Conservation (phyloP, 2,329 filamentous ascomycete genomes). For the Stemphylium beticola region DNA sequence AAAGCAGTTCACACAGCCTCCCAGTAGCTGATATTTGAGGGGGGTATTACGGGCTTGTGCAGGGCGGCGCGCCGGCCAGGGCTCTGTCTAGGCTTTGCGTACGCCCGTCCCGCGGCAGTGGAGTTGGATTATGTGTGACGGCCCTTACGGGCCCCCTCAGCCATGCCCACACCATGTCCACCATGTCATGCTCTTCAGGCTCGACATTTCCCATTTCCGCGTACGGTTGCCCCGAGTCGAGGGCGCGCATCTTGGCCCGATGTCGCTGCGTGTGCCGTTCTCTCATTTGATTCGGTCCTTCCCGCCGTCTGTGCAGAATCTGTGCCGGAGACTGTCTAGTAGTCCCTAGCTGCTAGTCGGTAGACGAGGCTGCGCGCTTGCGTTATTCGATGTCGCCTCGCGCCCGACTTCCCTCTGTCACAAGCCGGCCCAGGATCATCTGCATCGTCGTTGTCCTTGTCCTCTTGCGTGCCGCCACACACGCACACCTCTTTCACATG, state of each 20-base stretch:
- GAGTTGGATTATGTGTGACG: neutral
- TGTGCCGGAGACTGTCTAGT: constrained; percentile 18
- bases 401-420: constrained; percentile 29
- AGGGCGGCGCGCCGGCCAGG: neutral
- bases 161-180: constrained; percentile 13
- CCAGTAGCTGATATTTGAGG: neutral
- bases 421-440: constrained; percentile 32
- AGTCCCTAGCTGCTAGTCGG: constrained; percentile 1
- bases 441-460: constrained; percentile 16
- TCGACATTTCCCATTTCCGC: constrained; percentile 16
- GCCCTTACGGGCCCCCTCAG: neutral
- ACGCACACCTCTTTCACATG: constrained; percentile 26
- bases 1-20: neutral
- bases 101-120: neutral
- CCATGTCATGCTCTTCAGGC: constrained; percentile 21
- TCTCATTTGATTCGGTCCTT: constrained; percentile 41
- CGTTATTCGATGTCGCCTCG: constrained; percentile 29
- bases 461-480: constrained; percentile 7
- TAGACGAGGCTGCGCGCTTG: constrained; percentile 39
- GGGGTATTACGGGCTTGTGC: neutral
- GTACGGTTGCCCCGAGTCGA: constrained; percentile 20
- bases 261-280: constrained; percentile 32
- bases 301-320: constrained; percentile 32
- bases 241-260: constrained; percentile 31
- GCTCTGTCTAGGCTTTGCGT: constrained; percentile 2